Base-by-base conservation (phyloP, 2,329 filamentous ascomycete species). In the Ceratocystis diversiconidia region DNA sequence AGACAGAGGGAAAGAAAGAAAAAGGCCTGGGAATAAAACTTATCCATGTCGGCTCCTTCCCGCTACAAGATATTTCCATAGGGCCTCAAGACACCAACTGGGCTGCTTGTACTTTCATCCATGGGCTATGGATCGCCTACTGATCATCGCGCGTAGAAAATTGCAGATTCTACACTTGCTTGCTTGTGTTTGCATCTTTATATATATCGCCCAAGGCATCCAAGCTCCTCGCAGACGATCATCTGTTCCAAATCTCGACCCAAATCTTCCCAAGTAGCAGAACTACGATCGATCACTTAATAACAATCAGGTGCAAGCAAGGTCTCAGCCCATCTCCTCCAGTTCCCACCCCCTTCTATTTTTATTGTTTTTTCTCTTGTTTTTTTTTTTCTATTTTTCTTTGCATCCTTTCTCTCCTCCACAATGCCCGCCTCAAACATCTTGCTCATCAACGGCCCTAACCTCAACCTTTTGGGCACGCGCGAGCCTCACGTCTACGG, bases 371-470 rank as follows among this genome's bases (percentile, higher is more conserved):
- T 4, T 28, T 50, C 7, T 5, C 1, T n/a, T 36, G 17, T 3
- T 10, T 22, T 15, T 15, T 12, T 43, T 3, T 19, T 2, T 19
- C 7, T 12, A 1, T 32, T 8, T 32, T 32, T 32, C 6, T 32
- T 32, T 7, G 30, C 30, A 32, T 46, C 15, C 36, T 44, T 48
- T 30, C 6, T 62, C 22, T 32, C 12, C 25, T 28, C 19, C 17
- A 50, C 36, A 62, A 61, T 62, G 59, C 77, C 77, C 73, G 67
- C 74, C 41, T 75, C 74, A 66, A 73, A 71, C 64, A 84, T 90
- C 72, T 84, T 90, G 70, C 79, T 90, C 69, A 84, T 91, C 77
- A 90, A 90, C 74, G 88, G 88, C n/a, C 87, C 88, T 41, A 92
- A 92, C 74, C 85, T 92, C 70, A 91, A 91, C 76, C 85, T 92